phyloP scores from a whole-genome alignment of 1,284 basidiomycete species.

The Schizophyllum commune region DNA sequence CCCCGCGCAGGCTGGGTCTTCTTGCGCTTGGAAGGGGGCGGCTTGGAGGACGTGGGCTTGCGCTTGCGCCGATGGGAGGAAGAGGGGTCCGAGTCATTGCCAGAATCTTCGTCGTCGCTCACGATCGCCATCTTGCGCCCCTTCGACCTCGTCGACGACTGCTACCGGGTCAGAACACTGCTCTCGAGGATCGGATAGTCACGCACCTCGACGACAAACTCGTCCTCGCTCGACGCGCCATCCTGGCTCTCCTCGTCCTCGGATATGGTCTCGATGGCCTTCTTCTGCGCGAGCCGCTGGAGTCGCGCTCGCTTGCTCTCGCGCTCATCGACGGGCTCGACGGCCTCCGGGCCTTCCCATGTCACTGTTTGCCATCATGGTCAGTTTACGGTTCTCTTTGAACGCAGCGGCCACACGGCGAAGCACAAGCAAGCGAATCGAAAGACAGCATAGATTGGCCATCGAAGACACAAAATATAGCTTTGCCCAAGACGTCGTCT shows the following conservation, averaged over 20 bases:
- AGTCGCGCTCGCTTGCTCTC: conserved; percentile 14
- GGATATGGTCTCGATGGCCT: conserved; percentile 9
- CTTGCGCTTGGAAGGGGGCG: conserved; percentile 36
- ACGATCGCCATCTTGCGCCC: conserved; percentile 13
- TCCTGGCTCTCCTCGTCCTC: conserved; percentile 15
- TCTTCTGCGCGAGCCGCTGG: conserved; percentile 20
- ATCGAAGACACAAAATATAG: background rate
- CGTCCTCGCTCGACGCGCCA: conserved; percentile 57
- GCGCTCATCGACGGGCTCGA: conserved; percentile 32
- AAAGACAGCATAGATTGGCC: background rate
- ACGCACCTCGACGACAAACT: conserved; percentile 30
- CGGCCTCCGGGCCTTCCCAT: conserved; percentile 58
- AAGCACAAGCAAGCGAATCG: background rate
- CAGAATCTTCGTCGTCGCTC: background rate
- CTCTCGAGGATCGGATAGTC: background rate
- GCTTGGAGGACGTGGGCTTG: conserved; percentile 37
- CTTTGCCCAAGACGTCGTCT: background rate
- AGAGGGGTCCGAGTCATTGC: background rate
- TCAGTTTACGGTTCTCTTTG: conserved; percentile 3
- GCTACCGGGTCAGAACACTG: background rate
- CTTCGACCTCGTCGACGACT: conserved; percentile 8
- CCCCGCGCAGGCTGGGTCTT: conserved; percentile 34
- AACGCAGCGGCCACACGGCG: background rate
- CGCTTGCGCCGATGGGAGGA: conserved; percentile 17
- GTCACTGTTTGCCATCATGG: conserved; percentile 37